Base-by-base conservation (phyloP, 2,329 filamentous ascomycete genomes). In the Stenocarpella maydis region DNA sequence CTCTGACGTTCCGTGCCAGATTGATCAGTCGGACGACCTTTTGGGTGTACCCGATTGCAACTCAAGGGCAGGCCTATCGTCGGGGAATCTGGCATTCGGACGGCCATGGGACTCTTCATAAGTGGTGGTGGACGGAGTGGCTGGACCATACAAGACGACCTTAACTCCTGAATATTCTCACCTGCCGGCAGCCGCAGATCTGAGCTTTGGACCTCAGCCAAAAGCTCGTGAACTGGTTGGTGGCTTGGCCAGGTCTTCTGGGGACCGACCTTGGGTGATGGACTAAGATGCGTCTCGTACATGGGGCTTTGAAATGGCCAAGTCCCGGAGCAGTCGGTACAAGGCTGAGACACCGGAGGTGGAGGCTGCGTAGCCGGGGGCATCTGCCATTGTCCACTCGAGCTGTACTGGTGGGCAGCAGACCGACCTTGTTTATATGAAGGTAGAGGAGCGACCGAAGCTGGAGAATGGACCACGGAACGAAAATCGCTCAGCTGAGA, bases 101-200 rank as follows among this genome's bases (percentile, higher is more conserved):
- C 41, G 1, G 58, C 5, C 9, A 17, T 2, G 0, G 10, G 3
- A 12, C n/a, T 14, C 9, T 49, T 63, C 8, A 49, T 5, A 19
- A n/a, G 43, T 6, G 58, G 58, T 2, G 58, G 58, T 37, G 58
- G 43, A 8, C 58, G 58, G 6, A 63, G 43, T 17, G 58, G 58
- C 28, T 63, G 43, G 1, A 63, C 43, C 1, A 63, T 24, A 37
- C 43, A 63, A 0, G 58, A 63, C 28, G 58, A 34, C 58, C 43
- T 63, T 28, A 63, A 17, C 43, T 63, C 58, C 31, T 34, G 58
- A 12, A 14, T 15, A 5, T 26, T 41, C 43, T 49, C 58, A 19
- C 34, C 1, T 10, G 28, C 28, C 1, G 58, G 43, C 4, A 63
- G 58, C 31, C 49, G 43, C 9, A 14, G 14, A 0, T 9, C 37